These are phyloP conservation scores for Urochloa ruziziensis DNA, from an alignment of 176 grass and related monocot species.

Conservation along the genomic window DNA sequence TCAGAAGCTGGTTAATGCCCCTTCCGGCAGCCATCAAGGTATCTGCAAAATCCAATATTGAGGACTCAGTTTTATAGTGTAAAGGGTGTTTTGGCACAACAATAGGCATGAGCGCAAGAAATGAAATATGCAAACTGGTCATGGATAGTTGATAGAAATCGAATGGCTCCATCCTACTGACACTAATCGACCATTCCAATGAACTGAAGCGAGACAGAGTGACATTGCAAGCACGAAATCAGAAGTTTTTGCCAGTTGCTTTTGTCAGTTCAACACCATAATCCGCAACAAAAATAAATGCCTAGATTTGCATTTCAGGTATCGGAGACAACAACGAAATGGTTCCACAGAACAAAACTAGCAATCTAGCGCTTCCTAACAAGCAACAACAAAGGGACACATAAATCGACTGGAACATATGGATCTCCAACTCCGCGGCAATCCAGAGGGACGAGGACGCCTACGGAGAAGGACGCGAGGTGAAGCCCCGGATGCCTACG, in stretches of 20 bases:
- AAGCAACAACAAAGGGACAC: not conserved
- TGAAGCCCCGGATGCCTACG: not conserved
- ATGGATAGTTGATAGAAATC: not conserved
- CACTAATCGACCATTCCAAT: not conserved
- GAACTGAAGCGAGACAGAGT: not conserved
- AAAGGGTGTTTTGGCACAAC: not conserved
- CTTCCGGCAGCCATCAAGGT: constrained; percentile 63
- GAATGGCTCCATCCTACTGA: not conserved
- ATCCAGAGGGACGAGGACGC: not conserved
- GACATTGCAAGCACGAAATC: not conserved
- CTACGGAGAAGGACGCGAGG: not conserved
- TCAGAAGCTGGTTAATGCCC: constrained; percentile 67
- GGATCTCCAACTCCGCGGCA: not conserved
- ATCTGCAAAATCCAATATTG: not conserved
- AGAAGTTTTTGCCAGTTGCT: not conserved
- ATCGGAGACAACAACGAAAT: not conserved
- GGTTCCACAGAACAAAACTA: not conserved
- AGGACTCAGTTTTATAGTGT: not conserved
- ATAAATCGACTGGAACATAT: not conserved
- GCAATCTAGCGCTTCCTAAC: not conserved
- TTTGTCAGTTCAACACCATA: not conserved
- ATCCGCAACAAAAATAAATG: not conserved
- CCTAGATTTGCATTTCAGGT: not conserved
- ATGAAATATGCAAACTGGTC: not conserved
- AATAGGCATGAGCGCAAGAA: not conserved